Conservation (phyloP, 768 basidiomycete species). For the Lactifluus echinatus region DNA sequence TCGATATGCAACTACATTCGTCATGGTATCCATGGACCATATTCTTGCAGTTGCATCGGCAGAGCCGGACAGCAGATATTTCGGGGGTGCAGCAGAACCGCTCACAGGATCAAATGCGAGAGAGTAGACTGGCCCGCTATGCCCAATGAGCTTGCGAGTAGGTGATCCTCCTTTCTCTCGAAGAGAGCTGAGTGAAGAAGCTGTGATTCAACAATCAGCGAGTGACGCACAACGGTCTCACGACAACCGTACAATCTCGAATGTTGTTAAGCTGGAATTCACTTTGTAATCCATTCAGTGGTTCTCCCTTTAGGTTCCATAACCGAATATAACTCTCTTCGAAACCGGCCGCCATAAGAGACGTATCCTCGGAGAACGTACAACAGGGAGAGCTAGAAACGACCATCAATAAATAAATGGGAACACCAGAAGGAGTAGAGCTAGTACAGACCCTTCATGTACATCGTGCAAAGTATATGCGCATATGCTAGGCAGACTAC, state of each 20-base stretch:
- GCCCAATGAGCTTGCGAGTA: conserved; percentile 93
- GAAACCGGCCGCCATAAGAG: conserved; percentile 91
- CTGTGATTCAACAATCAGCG: conserved; percentile 30
- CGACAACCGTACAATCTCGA: conserved; percentile 53
- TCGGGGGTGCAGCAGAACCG: conserved; percentile 80
- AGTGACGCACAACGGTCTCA: not conserved
- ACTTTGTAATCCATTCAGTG: conserved; percentile 64
- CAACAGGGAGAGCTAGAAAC: conserved; percentile 65
- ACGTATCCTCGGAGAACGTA: conserved; percentile 84
- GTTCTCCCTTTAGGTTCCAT: conserved; percentile 93
- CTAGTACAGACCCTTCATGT: conserved; percentile 72
- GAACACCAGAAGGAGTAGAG: not conserved
- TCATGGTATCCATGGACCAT: conserved; percentile 94
- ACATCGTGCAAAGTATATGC: conserved; percentile 93
- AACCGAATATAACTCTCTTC: conserved; percentile 90
- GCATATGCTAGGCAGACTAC: conserved; percentile 85
- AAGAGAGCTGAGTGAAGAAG: conserved; percentile 50
- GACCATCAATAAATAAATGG: not conserved
- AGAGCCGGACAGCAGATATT: conserved; percentile 83
- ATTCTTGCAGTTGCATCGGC: conserved; percentile 86
- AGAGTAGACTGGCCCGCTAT: conserved; percentile 94
- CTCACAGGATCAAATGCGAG: conserved; percentile 87
- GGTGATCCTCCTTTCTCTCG: conserved; percentile 74
- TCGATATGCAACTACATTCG: conserved; percentile 87
- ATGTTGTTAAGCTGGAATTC: conserved; percentile 62